Evolutionary conservation across 192 early-diverging fungal species (phyloP).

Genomic region (Backusella psychrophila): DNA sequence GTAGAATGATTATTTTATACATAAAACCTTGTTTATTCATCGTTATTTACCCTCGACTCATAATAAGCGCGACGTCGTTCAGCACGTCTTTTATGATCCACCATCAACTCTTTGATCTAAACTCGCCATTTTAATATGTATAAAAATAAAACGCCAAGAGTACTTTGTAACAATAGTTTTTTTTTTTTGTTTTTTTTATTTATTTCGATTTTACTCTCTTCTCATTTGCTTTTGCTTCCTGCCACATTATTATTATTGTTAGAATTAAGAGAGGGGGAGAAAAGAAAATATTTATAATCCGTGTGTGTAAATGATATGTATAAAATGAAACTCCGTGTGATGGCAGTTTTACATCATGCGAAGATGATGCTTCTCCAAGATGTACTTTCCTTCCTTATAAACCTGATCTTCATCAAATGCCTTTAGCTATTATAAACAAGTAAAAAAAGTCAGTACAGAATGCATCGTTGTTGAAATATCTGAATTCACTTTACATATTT

Average conservation of each 20-base stretch:
- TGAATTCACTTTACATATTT: slow-evolving; percentile 50
- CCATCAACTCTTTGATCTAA: slow-evolving; percentile 47
- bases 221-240: slow-evolving; percentile 33
- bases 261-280: not conserved
- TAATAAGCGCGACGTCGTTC: slow-evolving; percentile 48
- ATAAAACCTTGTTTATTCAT: not conserved
- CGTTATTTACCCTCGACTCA: slow-evolving; percentile 37
- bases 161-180: not conserved
- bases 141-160: not conserved
- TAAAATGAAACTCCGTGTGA: not conserved
- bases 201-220: slow-evolving; percentile 16
- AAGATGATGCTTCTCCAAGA: slow-evolving; percentile 62
- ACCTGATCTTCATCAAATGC: slow-evolving; percentile 62
- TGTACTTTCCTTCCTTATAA: slow-evolving; percentile 80
- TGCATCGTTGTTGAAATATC: not conserved
- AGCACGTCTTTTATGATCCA: slow-evolving; percentile 50
- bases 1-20: not conserved
- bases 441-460: not conserved
- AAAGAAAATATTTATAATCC: not conserved
- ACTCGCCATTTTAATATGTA: not conserved
- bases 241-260: slow-evolving; percentile 26
- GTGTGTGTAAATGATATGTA: not conserved
- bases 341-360: slow-evolving; percentile 26
- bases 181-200: not conserved
- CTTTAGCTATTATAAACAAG: slow-evolving; percentile 37